Base-by-base conservation (phyloP, 176 grass and related monocot genomes). In the Metroxylon sagu region DNA sequence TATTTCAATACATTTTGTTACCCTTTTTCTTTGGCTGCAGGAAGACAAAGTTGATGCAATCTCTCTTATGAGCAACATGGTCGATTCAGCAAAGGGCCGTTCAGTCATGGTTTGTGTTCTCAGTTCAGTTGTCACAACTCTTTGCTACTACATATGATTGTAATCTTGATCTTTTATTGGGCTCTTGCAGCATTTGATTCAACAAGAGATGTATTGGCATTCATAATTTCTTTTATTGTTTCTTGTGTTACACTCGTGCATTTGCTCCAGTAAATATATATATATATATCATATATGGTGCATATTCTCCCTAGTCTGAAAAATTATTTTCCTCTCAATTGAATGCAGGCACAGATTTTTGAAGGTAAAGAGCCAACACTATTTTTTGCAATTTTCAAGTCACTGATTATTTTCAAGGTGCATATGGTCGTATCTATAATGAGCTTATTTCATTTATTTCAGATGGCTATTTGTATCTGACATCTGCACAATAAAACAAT, bases 381-480 rank as follows among this genome's bases (percentile, higher is more conserved):
- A 3, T 90, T 96, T 64, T 88, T 96, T 69, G 78, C 70, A 50
- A 53, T 80, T 52, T 96, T 96, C 68, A 83, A 82, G 54, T 84
- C 77, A 59, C 53, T 96, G 61, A 87, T 90, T 28, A 55, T 86
- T 74, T 86, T 79, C 68, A 96, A 82, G 91, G 91, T 23, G 56
- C n/a, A 15, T 81, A n/a, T 49, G 15, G 55, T 16, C 17, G 29
- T 56, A 21, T 59, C 62, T 62, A 60, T 4, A 1, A 5, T 48
- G 19, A 51, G 48, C 35, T 57, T 35, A 52, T 69, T 69, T 54
- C 19, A 60, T 17, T 18, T 27, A 5, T 21, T 65, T 50, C 4
- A 25, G 35, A 43, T 43, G 7, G 35, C 10, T 14, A 14, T 43
- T 12, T 43, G 35, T 43, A 43, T 43, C 35, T 3, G 10, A 43